Conservation (phyloP, 495 filamentous ascomycete species). For the Pyronema domesticum region DNA sequence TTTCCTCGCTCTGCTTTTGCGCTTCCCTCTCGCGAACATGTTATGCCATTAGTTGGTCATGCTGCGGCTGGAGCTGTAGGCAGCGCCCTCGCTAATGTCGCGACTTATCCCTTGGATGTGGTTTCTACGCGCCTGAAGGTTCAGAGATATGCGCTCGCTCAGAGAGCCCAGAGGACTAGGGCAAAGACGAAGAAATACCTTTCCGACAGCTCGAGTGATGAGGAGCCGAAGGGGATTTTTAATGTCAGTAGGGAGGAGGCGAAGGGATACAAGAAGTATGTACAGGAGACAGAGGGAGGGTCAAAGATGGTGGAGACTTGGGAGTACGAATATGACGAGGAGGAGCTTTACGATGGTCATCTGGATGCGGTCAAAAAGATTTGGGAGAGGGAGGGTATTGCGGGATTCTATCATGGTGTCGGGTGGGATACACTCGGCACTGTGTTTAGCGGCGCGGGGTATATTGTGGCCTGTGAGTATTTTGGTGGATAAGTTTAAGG, state of each 20-base stretch:
- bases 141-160: constrained; percentile 42
- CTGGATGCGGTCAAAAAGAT: constrained; percentile 55
- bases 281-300: background rate
- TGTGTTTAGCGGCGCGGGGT: constrained; percentile 27
- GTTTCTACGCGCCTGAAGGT: constrained; percentile 72
- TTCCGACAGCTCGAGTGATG: background rate
- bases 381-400: constrained; percentile 47
- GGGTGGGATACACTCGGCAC: constrained; percentile 54
- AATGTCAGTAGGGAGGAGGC: constrained; percentile 3
- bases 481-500: background rate
- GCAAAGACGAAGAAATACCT: background rate
- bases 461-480: constrained; percentile 22
- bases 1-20: too few relatives aligned
- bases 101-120: constrained; percentile 71
- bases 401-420: constrained; percentile 59
- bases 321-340: constrained; percentile 26
- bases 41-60: constrained; percentile 75
- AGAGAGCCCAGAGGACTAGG: constrained; percentile 10
- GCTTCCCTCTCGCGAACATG: constrained; percentile 11
- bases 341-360: constrained; percentile 37
- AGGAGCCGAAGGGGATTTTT: background rate
- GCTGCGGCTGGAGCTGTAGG: constrained; percentile 65
- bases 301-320: background rate
- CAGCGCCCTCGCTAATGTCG: constrained; percentile 60
- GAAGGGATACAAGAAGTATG: constrained; percentile 5